A percentile compares a stretch with the other conserved stretches of the same genome.
These are phyloP conservation scores for Pleurotus salmoneostramineus DNA, from an alignment of 768 basidiomycete species.

Conservation along the genomic window DNA sequence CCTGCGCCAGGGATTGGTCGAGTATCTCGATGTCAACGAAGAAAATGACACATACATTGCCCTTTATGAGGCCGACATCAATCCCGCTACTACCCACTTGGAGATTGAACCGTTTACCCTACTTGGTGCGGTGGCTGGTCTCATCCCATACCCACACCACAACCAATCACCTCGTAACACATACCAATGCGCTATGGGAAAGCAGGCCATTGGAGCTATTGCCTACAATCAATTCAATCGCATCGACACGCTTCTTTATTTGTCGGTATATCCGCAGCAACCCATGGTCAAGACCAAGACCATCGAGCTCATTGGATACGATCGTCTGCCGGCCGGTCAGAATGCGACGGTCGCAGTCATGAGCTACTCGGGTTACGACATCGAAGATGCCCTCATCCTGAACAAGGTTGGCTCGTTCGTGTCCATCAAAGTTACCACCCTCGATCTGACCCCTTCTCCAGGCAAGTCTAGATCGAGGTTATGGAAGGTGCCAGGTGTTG, in stretches of 20 bases:
- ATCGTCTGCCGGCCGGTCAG: conserved; percentile 94
- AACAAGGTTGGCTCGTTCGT: conserved; percentile 61
- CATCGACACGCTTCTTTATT: conserved; percentile 97
- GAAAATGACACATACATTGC: conserved; percentile 98
- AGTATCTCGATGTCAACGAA: conserved; percentile 98
- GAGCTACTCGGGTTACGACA: conserved; percentile 99
- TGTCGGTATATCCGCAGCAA: conserved; percentile 97
- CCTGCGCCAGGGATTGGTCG: conserved; percentile 85
- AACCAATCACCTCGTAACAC: conserved; percentile 99
- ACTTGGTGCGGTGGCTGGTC: conserved; percentile 94
- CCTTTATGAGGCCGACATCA: conserved; percentile 86
- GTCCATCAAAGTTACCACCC: not conserved
- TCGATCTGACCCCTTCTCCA: conserved; percentile 23
- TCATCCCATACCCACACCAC: conserved; percentile 99
- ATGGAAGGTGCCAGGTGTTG: conserved; percentile 95
- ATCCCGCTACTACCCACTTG: conserved; percentile 82
- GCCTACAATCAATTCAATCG: conserved; percentile 97
- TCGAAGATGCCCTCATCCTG: conserved; percentile 96
- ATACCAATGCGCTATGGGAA: conserved; percentile 99
- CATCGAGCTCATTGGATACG: conserved; percentile 95
- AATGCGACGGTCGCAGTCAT: conserved; percentile 99
- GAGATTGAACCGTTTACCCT: conserved; percentile 99
- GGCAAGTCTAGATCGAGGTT: conserved; percentile 96
- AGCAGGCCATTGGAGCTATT: conserved; percentile 98
- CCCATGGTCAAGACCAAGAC: conserved; percentile 99